Conservation (phyloP, 2,329 filamentous ascomycete species). For the Amauroascus verrucosus region DNA sequence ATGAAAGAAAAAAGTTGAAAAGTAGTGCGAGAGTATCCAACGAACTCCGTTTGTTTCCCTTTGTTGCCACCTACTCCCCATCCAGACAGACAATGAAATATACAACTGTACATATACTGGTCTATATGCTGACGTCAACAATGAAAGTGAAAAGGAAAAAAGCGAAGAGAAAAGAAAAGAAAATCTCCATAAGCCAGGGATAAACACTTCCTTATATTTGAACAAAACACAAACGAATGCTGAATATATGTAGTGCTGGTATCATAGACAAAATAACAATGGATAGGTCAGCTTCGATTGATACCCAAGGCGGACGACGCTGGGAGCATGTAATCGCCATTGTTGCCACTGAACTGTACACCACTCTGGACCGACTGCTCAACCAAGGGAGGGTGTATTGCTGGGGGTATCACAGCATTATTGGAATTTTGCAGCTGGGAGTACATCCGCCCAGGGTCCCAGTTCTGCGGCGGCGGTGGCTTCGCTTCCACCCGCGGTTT, state of each 20-base stretch:
- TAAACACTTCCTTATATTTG: neutral
- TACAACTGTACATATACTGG: neutral
- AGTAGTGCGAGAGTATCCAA: neutral
- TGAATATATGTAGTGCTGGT: neutral
- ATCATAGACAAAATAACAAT: neutral
- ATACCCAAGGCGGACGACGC: neutral
- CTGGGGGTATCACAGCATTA: neutral
- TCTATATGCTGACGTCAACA: neutral
- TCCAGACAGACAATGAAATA: neutral
- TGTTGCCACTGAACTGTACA: neutral
- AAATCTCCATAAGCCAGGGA: neutral
- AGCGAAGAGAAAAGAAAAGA: neutral
- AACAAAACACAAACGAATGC: neutral
- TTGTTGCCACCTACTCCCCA: neutral
- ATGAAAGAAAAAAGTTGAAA: neutral
- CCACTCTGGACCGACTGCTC: neutral
- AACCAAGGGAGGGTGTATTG: neutral
- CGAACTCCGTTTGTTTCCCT: neutral
- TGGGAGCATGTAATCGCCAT: constrained; percentile 3
- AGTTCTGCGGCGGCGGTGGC: neutral
- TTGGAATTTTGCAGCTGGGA: neutral
- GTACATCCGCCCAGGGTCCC: constrained; percentile 1
- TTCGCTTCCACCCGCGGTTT: constrained; percentile 1
- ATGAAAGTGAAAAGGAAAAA: too few relatives aligned
- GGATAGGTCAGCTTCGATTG: neutral